These are phyloP conservation scores for Meyerozyma smithsonii DNA, from an alignment of 1,139 yeast genomes.

Conservation along the genomic window DNA sequence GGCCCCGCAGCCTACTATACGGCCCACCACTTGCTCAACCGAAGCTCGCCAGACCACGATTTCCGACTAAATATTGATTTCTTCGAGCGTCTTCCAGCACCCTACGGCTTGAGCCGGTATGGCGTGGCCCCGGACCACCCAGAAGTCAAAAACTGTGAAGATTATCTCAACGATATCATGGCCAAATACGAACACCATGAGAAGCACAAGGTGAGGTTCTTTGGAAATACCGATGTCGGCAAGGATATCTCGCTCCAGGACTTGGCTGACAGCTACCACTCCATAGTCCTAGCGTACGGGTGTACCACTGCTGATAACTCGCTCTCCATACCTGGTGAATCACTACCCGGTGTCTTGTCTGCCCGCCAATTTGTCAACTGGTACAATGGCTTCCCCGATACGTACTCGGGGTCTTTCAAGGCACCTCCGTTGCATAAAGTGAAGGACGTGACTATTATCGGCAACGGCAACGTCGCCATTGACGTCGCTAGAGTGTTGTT, in stretches of 20 bases:
- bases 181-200: constrained; percentile 13
- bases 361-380: constrained; percentile 91
- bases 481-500: constrained; percentile 82
- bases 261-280: constrained; percentile 56
- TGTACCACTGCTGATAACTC: constrained; percentile 57
- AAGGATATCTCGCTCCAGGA: constrained; percentile 46
- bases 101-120: constrained; percentile 84
- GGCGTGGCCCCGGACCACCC: constrained; percentile 99
- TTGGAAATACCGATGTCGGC: constrained; percentile 73
- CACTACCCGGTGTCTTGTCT: constrained; percentile 62
- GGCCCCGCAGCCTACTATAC: constrained; percentile 98
- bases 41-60: constrained; percentile 25
- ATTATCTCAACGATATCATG: constrained; percentile 66
- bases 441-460: constrained; percentile 73
- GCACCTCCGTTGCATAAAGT: constrained; percentile 57
- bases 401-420: constrained; percentile 20
- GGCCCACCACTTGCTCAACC: constrained; percentile 66
- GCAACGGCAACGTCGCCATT: constrained; percentile 96
- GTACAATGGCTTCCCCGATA: constrained; percentile 88
- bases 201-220: constrained; percentile 49
- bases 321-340: constrained; percentile 58
- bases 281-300: constrained; percentile 80
- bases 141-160: constrained; percentile 88
- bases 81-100: constrained; percentile 82
- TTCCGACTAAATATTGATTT: constrained; percentile 51